Conservation (phyloP, 2,329 filamentous ascomycete genomes). For the Sphaerulina musiva region DNA sequence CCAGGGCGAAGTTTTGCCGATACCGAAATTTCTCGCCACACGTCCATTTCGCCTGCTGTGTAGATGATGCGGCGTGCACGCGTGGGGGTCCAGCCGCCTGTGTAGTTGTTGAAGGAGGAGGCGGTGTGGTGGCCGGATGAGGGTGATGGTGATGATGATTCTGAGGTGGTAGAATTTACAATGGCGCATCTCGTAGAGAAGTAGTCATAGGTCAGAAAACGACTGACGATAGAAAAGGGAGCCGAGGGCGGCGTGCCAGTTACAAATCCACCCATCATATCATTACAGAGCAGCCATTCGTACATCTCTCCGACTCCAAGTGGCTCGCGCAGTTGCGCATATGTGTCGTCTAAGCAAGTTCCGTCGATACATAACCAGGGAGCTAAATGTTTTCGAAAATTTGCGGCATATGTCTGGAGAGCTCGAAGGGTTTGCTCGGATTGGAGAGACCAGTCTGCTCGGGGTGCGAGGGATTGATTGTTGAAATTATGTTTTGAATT, state of each 20-base stretch:
- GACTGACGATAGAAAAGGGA: background rate
- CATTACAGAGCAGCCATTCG: background rate
- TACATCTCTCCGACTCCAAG: background rate
- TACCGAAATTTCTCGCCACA: conserved; percentile 7
- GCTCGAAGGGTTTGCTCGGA: background rate
- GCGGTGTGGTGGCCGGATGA: conserved; percentile 37
- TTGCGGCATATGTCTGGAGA: background rate
- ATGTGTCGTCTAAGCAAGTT: background rate
- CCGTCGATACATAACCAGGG: background rate
- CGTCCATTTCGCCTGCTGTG: conserved; percentile 14
- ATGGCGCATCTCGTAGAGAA: background rate
- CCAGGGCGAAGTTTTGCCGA: conserved; percentile 2
- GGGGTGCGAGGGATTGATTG: background rate
- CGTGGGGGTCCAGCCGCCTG: conserved; percentile 50
- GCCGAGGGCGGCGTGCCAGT: too few species aligned
- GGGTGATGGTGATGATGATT: background rate
- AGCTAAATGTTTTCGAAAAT: background rate
- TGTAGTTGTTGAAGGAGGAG: conserved; percentile 51
- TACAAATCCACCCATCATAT: background rate
- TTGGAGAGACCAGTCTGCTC: background rate
- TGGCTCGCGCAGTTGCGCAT: background rate
- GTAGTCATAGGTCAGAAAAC: conserved; percentile 4
- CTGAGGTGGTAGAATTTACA: background rate
- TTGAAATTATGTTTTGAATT: background rate
- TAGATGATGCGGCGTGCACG: conserved; percentile 54